Base-by-base conservation (phyloP, 208 protist species). In the Trypanosoma platydactyli region DNA sequence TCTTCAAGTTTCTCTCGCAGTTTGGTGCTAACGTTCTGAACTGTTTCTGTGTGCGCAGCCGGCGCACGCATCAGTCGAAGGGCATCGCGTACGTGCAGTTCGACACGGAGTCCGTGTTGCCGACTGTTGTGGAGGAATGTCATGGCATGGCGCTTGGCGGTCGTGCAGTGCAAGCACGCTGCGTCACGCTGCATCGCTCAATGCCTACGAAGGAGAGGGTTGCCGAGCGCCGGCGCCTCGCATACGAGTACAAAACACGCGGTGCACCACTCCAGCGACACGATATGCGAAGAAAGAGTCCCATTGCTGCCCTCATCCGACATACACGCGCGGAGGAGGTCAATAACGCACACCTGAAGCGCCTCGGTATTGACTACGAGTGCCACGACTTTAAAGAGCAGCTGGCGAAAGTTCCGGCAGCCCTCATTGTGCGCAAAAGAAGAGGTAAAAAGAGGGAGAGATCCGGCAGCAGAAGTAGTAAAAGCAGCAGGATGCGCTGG, bases 21-120 rank as follows among this genome's bases (percentile, higher is more conserved):
- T 95, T 95, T 64, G 89, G 86, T 11, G 84, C 84, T 20, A 79
- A 68, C 15, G 89, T 95, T 56, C 56, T 90, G 29, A 93, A 92
- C 77, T 93, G 86, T 76, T 95, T 93, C 79, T 92, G 86, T 40
- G 89, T 95, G 44, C 89, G 89, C 58, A 95, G 86, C 71, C 80
- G 79, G 24, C 84, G 89, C 63, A 89, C 86, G 12, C 86, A 92
- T 62, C 86, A 86, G 62, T 95, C 89, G 24, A 86, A 88, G 63
- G 89, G 89, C 24, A 84, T 91, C 51, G 89, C 89, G 41, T 95
- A 95, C 72, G 86, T 95, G 27, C 84, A 93, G 79, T 93, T 95
- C 68, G 83, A 92, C 63, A 75, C 64, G 52, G 73, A 81, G n/a
- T 60, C 66, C 1, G 83, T 92, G 33, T 80, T 95, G 27, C 78